These are phyloP conservation scores for Phlyctochytrium arcticum DNA, from an alignment of 192 early-diverging fungal species.

Conservation along the genomic window DNA sequence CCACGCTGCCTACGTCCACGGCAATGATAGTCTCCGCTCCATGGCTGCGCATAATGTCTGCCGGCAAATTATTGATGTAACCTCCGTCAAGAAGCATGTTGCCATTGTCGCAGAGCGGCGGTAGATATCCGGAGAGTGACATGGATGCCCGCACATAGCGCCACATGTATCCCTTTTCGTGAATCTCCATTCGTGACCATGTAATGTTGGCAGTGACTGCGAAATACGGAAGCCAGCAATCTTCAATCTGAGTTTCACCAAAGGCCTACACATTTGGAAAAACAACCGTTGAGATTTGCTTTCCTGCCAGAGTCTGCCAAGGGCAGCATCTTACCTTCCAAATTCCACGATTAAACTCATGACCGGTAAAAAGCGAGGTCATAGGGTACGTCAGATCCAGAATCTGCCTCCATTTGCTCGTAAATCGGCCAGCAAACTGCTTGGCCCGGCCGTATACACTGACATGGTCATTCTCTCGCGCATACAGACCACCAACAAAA, in stretches of 20 bases:
- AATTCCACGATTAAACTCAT: constrained; percentile 82
- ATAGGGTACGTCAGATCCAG: constrained; percentile 95
- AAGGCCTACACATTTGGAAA: constrained; percentile 59
- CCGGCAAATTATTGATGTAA: constrained; percentile 97
- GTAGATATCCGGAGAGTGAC: constrained; percentile 93
- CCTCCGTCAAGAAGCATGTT: constrained; percentile 98
- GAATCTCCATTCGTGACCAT: constrained; percentile 87
- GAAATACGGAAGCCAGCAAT: constrained; percentile 97
- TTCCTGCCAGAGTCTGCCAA: too few relatives aligned
- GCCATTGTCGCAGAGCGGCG: constrained; percentile 94
- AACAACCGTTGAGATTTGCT: too few relatives aligned
- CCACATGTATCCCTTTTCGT: constrained; percentile 93
- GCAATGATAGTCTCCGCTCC: constrained; percentile 92
- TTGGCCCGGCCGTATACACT: constrained; percentile 82
- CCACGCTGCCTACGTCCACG: constrained; percentile 85
- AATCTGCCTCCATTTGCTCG: constrained; percentile 81
- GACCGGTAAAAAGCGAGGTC: constrained; percentile 82
- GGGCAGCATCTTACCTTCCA: constrained; percentile 72
- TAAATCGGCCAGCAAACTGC: constrained; percentile 74
- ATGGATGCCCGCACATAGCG: constrained; percentile 96
- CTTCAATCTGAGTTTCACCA: constrained; percentile 89
- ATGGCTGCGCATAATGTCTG: constrained; percentile 64
- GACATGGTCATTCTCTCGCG: constrained; percentile 82
- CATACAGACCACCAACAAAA: constrained; percentile 94
- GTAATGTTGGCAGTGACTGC: constrained; percentile 96